Evolutionary conservation across 805 yeast species (phyloP), one percentile per base, ranked within the genome.

Genomic region (Spathaspora gorwiae): DNA sequence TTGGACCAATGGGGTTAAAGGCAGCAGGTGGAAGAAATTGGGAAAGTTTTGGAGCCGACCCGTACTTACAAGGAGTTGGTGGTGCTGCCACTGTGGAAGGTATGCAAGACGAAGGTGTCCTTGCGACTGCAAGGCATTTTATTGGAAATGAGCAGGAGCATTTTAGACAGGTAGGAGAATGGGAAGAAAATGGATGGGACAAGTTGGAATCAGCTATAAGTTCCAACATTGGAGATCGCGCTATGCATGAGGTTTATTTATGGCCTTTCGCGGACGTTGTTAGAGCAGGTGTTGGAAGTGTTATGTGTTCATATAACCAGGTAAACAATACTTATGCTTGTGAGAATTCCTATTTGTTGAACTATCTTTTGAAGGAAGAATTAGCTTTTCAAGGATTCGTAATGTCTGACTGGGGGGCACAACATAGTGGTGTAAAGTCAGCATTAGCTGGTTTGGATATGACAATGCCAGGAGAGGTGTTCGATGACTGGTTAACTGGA

Each of bases 231-330:
- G 84, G 80, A 46, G 85, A 80, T 54, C 64, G 81, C 27, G 75
- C 81, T 1, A 71, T 81, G 75, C 85, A 78, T 55, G 87, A 81
- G 53, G 56, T 79, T 1, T 81, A 75, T 56, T 57, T 79, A 39
- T 80, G 86, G 86, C 87, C 87, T 9, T 81, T 79, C 64, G 84
- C 83, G 6, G 83, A 81, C 52, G 77, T 78, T 32, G 68, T 81
- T 24, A 70, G 71, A 45, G 81, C 84, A 7, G 84, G 84, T 30
- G 81, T 66, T 26, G 84, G 81, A 3, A 69, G 80, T 24, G 67
- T 81, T n/a, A 78, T 81, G 79, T 80, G 86, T 52, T 66, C 83
- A 1, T 80, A 78, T 55, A 80, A 80, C 51, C 67, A 68, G 48
- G 75, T 80, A 34, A 81, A 81, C 61, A 74, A 76, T 48, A 68